Conservation (phyloP, 192 early-diverging fungal species). For the Backusella sp. region DNA sequence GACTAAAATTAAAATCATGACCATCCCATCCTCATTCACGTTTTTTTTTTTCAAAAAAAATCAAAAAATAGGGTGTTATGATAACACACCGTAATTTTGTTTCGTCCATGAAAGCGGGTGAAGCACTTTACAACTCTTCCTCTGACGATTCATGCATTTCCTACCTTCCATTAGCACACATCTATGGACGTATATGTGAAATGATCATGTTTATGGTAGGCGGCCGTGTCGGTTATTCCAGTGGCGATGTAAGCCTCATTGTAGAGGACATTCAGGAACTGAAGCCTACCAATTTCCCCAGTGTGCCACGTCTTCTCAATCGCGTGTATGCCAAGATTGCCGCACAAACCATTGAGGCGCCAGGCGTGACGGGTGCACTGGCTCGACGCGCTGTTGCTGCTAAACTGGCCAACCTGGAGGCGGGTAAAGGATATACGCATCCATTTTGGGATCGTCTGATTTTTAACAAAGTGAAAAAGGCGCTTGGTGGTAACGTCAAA, state of each 20-base stretch:
- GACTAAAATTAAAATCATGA: not conserved
- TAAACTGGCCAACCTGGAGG: slow-evolving; percentile 59
- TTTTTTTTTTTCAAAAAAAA: not conserved
- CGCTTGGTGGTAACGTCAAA: slow-evolving; percentile 77
- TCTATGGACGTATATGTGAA: slow-evolving; percentile 73
- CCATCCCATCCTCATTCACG: not conserved
- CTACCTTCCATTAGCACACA: slow-evolving; percentile 88
- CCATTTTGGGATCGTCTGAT: slow-evolving; percentile 83
- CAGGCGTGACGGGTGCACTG: slow-evolving; percentile 51
- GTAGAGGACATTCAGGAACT: slow-evolving; percentile 82
- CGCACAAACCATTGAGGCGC: slow-evolving; percentile 54
- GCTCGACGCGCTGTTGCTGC: slow-evolving; percentile 60
- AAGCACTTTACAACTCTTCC: not conserved
- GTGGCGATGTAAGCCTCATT: slow-evolving; percentile 62
- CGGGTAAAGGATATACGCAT: slow-evolving; percentile 62
- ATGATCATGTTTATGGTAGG: slow-evolving; percentile 58
- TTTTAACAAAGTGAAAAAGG: slow-evolving; percentile 79
- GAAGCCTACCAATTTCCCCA: slow-evolving; percentile 77
- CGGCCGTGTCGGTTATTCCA: slow-evolving; percentile 69
- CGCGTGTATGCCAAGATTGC: slow-evolving; percentile 73
- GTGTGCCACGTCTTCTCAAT: slow-evolving; percentile 92
- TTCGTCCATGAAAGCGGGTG: slow-evolving; percentile 38
- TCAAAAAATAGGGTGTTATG: slow-evolving; percentile 51
- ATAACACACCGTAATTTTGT: slow-evolving; percentile 72
- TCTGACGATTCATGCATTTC: slow-evolving; percentile 42